Evolutionary conservation across 108 stramenopile genomes (phyloP).

Genomic region (Nitzschia sp.): DNA sequence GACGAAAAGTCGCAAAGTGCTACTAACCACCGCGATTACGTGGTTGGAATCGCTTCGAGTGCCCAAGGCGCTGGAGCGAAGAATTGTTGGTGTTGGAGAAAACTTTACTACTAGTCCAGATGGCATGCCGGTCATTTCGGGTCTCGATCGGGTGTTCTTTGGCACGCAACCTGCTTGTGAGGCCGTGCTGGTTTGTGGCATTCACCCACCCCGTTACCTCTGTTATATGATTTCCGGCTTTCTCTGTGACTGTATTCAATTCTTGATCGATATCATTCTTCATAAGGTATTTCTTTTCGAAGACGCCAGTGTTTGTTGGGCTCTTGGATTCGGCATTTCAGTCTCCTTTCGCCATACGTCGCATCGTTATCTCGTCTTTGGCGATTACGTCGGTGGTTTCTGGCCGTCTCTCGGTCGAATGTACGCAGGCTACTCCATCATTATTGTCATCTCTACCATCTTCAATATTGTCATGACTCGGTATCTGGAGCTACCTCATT

Average conservation of each 20-base stretch:
- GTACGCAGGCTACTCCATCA: conserved; percentile 65
- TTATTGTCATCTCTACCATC: conserved; percentile 61
- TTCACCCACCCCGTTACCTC: conserved; percentile 49
- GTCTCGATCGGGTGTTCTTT: conserved; percentile 45
- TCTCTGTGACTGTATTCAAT: conserved; percentile 50
- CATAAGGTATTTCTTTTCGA: conserved; percentile 26
- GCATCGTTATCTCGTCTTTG: conserved; percentile 77
- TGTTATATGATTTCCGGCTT: conserved; percentile 56
- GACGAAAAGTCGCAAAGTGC: too few species aligned
- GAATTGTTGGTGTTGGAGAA: too few species aligned
- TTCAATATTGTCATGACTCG: conserved; percentile 60
- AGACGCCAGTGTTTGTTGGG: conserved; percentile 62
- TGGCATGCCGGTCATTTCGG: conserved; percentile 12
- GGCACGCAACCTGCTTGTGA: conserved; percentile 49
- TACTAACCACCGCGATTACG: not conserved
- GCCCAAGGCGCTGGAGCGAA: not conserved
- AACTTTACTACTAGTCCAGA: not conserved
- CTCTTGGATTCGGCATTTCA: conserved; percentile 44
- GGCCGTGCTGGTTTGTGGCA: conserved; percentile 32
- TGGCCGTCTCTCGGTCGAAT: conserved; percentile 50
- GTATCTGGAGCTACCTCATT: conserved; percentile 29
- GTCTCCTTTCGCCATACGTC: conserved; percentile 65
- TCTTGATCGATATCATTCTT: conserved; percentile 35
- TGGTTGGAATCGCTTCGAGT: conserved; percentile 8
- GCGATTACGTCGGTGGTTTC: conserved; percentile 69